phyloP scores from a whole-genome alignment of 805 yeast species.

The Candida railenensis region DNA sequence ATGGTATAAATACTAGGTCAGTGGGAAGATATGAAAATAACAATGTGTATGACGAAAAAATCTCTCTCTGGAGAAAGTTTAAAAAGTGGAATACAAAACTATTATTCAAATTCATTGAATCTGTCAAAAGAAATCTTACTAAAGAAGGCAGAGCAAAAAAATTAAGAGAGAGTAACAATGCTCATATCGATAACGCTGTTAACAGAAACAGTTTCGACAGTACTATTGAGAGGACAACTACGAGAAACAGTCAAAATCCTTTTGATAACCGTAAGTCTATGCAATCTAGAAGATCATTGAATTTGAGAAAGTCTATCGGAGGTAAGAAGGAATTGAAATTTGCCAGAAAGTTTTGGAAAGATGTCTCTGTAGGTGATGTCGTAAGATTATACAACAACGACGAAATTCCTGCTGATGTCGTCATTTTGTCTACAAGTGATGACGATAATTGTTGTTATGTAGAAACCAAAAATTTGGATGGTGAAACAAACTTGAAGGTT shows the following conservation, averaged over 20 bases:
- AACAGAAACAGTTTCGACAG: constrained; percentile 37
- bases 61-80: constrained; percentile 67
- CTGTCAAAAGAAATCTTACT: constrained; percentile 29
- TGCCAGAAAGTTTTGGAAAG: constrained; percentile 56
- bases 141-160: constrained; percentile 36
- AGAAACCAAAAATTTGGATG: constrained; percentile 47
- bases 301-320: constrained; percentile 5
- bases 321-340: constrained; percentile 25
- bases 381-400: constrained; percentile 67
- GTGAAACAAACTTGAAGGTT: constrained; percentile 66
- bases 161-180: constrained; percentile 14
- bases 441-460: constrained; percentile 67
- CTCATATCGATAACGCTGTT: constrained; percentile 6
- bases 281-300: constrained; percentile 16
- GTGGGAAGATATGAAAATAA: constrained; percentile 36
- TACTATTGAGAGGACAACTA: constrained; percentile 9
- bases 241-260: constrained; percentile 12
- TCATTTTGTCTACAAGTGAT: constrained; percentile 66
- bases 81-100: constrained; percentile 49
- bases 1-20: constrained; percentile 28
- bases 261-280: constrained; percentile 14
- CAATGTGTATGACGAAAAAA: constrained; percentile 62
- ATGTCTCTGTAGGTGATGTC: constrained; percentile 72
- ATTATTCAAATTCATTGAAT: constrained; percentile 24
- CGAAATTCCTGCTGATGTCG: constrained; percentile 75